These are phyloP conservation scores for Penicillium malachiteum DNA, from an alignment of 495 filamentous ascomycete genomes.

Conservation along the genomic window DNA sequence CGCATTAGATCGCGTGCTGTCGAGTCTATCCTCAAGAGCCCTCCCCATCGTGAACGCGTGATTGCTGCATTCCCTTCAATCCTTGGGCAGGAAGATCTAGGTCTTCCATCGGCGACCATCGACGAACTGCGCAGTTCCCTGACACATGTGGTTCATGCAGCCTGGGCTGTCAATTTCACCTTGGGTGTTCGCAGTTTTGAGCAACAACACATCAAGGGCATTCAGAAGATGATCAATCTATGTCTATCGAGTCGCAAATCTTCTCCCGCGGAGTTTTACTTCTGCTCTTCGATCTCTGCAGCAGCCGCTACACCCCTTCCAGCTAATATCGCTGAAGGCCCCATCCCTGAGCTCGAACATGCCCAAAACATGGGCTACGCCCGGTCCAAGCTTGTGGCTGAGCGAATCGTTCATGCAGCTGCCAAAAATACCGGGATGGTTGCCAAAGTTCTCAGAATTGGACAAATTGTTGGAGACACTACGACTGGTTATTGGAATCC, in stretches of 20 bases:
- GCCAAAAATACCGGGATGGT: neutral
- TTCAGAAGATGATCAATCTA: neutral
- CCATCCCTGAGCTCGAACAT: neutral
- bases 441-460: neutral
- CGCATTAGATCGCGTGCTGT: neutral
- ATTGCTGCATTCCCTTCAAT: neutral
- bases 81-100: neutral
- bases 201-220: neutral
- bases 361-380: neutral
- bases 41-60: neutral
- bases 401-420: neutral
- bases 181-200: neutral
- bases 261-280: neutral
- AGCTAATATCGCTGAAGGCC: neutral
- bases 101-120: neutral
- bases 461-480: neutral
- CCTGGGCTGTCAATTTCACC: neutral
- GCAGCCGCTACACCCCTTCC: neutral
- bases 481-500: neutral
- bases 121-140: neutral
- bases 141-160: neutral
- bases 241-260: neutral
- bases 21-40: neutral
- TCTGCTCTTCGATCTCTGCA: neutral
- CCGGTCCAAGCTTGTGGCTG: neutral